Percentiles rank a stretch among this genome's conserved stretches.
phyloP scores from a whole-genome alignment of 2,329 filamentous ascomycete genomes.

The Aspergillus cejpii region DNA sequence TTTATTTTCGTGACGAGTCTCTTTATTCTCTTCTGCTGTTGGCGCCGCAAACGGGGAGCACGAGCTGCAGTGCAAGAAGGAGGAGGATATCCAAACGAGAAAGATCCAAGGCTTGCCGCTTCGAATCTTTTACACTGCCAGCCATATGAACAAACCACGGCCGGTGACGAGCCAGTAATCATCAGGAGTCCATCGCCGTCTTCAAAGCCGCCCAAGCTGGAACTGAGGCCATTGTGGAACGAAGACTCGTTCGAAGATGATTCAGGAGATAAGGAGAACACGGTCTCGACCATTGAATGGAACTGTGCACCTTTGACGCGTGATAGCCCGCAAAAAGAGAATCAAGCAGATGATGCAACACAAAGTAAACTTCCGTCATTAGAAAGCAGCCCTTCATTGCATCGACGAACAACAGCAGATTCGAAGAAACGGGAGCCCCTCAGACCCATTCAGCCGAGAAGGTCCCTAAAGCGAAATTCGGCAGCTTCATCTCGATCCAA shows the following conservation, averaged over 20 bases:
- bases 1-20: constrained; percentile 25
- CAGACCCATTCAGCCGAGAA: constrained; percentile 31
- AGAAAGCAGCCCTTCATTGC: constrained; percentile 25
- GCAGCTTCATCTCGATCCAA: constrained; percentile 32
- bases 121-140: constrained; percentile 23
- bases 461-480: constrained; percentile 33
- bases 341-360: constrained; percentile 13
- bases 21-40: constrained; percentile 31
- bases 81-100: constrained; percentile 20
- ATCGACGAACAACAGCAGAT: constrained; percentile 24
- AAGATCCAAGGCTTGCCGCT: constrained; percentile 17
- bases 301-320: constrained; percentile 23
- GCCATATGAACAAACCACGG: constrained; percentile 19
- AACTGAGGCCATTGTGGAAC: constrained; percentile 31
- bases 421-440: constrained; percentile 33
- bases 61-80: constrained; percentile 15
- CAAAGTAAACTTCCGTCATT: constrained; percentile 27
- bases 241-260: constrained; percentile 22
- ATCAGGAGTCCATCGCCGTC: constrained; percentile 20
- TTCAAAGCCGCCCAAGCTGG: constrained; percentile 31
- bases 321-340: constrained; percentile 19
- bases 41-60: constrained; percentile 28
- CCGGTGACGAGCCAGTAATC: constrained; percentile 19
- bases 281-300: constrained; percentile 27
- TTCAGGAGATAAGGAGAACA: constrained; percentile 20